Percentiles rank a stretch among this genome's conserved stretches.
Evolutionary conservation across 2,329 filamentous ascomycete species (phyloP).

Genomic region (Sporothrix dimorphospora): DNA sequence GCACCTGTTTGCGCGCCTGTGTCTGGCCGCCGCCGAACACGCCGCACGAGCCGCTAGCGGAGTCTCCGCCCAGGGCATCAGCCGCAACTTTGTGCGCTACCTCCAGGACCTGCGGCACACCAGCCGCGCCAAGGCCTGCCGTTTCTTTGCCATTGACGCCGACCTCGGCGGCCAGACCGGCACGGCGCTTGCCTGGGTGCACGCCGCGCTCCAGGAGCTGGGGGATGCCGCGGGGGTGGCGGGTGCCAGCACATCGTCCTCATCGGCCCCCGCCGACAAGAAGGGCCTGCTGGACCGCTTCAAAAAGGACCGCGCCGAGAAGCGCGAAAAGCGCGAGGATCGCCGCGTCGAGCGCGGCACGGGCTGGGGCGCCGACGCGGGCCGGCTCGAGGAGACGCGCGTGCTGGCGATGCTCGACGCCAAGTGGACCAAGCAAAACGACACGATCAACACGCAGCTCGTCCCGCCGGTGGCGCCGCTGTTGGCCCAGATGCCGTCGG

Average conservation of each 20-base stretch:
- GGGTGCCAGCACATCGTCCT: background rate
- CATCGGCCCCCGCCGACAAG: constrained; percentile 39
- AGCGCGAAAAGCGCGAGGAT: constrained; percentile 71
- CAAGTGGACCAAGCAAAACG: constrained; percentile 93
- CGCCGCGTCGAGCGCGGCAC: constrained; percentile 73
- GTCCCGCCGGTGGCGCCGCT: constrained; percentile 74
- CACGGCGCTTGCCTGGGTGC: constrained; percentile 83
- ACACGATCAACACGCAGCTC: constrained; percentile 83
- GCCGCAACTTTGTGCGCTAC: constrained; percentile 71
- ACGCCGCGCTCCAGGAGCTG: constrained; percentile 74
- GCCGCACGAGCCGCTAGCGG: constrained; percentile 64
- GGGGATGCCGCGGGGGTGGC: constrained; percentile 50
- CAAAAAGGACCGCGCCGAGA: constrained; percentile 75
- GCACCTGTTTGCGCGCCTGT: constrained; percentile 84
- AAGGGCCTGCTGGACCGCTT: constrained; percentile 60
- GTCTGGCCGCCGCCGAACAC: constrained; percentile 85
- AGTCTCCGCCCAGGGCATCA: constrained; percentile 47
- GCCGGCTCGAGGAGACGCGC: constrained; percentile 79
- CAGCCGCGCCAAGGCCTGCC: constrained; percentile 80
- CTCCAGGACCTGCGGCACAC: constrained; percentile 74
- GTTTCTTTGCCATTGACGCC: constrained; percentile 89
- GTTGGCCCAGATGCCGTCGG: constrained; percentile 79
- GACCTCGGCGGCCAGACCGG: constrained; percentile 82
- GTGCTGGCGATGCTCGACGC: constrained; percentile 83
- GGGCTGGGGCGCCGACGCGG: constrained; percentile 81